Evolutionary conservation across 2,329 filamentous ascomycete genomes (phyloP).

Genomic region (Clonostachys byssicola): DNA sequence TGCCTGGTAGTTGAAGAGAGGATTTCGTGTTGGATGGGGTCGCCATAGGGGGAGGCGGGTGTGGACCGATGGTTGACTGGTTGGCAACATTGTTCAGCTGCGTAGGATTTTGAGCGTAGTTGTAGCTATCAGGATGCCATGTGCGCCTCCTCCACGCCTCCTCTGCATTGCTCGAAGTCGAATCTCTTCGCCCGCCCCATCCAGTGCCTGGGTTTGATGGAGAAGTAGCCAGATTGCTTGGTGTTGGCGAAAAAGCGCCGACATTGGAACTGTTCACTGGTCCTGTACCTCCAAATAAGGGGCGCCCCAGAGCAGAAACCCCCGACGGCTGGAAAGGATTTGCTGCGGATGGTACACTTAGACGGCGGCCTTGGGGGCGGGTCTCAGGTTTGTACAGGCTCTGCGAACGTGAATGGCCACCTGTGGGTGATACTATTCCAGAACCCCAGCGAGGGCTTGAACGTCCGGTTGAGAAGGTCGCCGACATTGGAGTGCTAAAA

Average conservation of each 20-base stretch:
- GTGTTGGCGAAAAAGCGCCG: constrained; percentile 49
- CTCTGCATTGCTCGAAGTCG: constrained; percentile 57
- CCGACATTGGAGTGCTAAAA: constrained; percentile 78
- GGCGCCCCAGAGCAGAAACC: constrained; percentile 48
- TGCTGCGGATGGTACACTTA: constrained; percentile 75
- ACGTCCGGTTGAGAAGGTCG: constrained; percentile 73
- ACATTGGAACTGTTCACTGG: constrained; percentile 50
- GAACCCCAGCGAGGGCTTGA: constrained; percentile 74
- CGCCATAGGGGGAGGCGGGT: constrained; percentile 43
- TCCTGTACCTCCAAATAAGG: constrained; percentile 47
- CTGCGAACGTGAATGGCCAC: constrained; percentile 63
- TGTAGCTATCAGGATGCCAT: constrained; percentile 80
- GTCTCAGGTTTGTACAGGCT: constrained; percentile 65
- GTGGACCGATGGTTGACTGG: constrained; percentile 55
- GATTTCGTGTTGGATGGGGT: constrained; percentile 48
- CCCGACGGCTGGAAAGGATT: constrained; percentile 71
- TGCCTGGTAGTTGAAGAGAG: constrained; percentile 73
- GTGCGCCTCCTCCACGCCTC: constrained; percentile 80
- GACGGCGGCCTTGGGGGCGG: constrained; percentile 65
- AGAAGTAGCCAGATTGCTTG: constrained; percentile 56
- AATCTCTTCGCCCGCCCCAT: constrained; percentile 60
- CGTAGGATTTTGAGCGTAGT: constrained; percentile 59
- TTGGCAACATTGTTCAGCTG: constrained; percentile 76
- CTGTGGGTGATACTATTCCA: constrained; percentile 66
- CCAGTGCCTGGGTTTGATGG: constrained; percentile 62